Percentiles rank a stretch among this genome's conserved stretches.
These are phyloP conservation scores for Silene latifolia DNA, from an alignment of 148 eudicot genomes.

Conservation along the genomic window DNA sequence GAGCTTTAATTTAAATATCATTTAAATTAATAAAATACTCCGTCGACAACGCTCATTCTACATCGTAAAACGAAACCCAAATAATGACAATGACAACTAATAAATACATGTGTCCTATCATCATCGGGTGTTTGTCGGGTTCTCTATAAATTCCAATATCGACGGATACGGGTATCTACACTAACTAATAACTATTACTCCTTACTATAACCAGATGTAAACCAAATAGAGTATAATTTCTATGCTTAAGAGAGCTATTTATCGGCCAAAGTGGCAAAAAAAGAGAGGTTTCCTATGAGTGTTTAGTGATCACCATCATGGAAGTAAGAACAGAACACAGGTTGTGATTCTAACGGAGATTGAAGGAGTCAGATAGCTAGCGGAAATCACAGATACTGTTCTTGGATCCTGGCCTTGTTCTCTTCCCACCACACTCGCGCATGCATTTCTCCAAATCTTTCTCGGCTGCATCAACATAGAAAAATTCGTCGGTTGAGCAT, in stretches of 20 bases:
- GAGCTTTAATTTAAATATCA: too few species aligned
- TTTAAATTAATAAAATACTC: too few species aligned
- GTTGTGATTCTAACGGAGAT: not conserved
- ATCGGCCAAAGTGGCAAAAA: not conserved
- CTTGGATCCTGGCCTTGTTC: slow-evolving; percentile 81
- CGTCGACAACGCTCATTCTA: too few species aligned
- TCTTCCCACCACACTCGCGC: slow-evolving; percentile 93
- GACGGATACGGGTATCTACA: too few species aligned
- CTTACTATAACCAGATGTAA: not conserved
- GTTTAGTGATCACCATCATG: slow-evolving; percentile 18
- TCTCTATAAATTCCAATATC: too few species aligned
- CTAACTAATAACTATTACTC: too few species aligned
- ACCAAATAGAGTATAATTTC: slow-evolving; percentile 8
- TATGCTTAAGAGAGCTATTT: slow-evolving; percentile 17
- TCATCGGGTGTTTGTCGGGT: too few species aligned
- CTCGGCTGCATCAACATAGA: slow-evolving; percentile 62
- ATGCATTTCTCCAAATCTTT: slow-evolving; percentile 76
- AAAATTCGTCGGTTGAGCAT: too few species aligned
- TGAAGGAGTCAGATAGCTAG: not conserved
- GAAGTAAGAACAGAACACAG: too few species aligned
- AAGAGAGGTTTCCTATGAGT: slow-evolving; percentile 15
- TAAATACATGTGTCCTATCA: too few species aligned
- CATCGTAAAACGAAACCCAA: too few species aligned
- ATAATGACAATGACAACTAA: too few species aligned
- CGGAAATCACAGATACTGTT: slow-evolving; percentile 65